phyloP scores from a whole-genome alignment of 2,329 filamentous ascomycete species.

The Cyphellophora attinorum region DNA sequence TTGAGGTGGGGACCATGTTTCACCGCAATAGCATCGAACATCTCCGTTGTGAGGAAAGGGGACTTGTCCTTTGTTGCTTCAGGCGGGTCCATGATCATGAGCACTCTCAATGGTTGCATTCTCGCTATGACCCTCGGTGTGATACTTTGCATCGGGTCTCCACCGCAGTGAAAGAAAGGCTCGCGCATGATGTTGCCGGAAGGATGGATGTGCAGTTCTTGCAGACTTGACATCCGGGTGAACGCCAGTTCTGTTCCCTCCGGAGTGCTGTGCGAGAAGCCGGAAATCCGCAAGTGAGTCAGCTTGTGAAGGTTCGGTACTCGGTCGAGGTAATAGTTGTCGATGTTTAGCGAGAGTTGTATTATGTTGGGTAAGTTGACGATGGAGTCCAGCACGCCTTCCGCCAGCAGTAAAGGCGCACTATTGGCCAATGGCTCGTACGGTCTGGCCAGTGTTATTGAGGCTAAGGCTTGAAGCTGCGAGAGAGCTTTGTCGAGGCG shows the following conservation, averaged over 20 bases:
- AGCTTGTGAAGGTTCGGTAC: conserved; percentile 3
- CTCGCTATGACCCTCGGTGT: background rate
- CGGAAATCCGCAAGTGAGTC: conserved; percentile 3
- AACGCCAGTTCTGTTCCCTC: conserved; percentile 3
- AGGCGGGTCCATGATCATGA: background rate
- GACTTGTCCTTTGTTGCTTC: background rate
- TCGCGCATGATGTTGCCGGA: background rate
- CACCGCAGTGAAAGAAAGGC: background rate
- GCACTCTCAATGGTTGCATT: background rate
- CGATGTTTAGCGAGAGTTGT: conserved; percentile 6
- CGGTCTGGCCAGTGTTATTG: conserved; percentile 4
- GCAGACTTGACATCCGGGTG: conserved; percentile 5
- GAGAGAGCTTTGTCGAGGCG: conserved; percentile 8
- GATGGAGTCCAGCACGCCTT: conserved; percentile 4
- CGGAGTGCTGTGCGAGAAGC: conserved; percentile 7
- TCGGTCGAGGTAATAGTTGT: conserved; percentile 5
- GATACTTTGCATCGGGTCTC: background rate
- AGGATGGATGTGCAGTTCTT: conserved; percentile 4
- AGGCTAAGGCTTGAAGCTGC: conserved; percentile 4
- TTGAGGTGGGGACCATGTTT: background rate
- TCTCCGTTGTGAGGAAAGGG: background rate
- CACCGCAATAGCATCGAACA: background rate
- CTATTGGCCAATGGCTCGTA: conserved; percentile 1
- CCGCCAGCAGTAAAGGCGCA: conserved; percentile 7
- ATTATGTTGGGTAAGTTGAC: conserved; percentile 4